phyloP scores from a whole-genome alignment of 306 rosid species.

The Vachellia collinsii region DNA sequence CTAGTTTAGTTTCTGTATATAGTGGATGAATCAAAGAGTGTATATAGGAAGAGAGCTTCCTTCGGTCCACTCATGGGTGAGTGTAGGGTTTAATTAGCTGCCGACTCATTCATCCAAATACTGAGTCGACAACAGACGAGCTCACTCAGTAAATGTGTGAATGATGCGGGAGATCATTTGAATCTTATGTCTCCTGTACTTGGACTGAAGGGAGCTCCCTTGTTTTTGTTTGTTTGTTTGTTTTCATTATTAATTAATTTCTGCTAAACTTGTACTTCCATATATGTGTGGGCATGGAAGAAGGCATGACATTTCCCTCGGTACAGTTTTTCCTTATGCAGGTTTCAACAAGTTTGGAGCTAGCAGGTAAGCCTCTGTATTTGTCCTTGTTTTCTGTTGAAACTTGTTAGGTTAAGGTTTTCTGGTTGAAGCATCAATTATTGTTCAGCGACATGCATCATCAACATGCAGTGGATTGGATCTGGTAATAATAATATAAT shows the following conservation, averaged over 20 bases:
- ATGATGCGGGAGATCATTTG: too few species aligned
- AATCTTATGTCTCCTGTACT: too few species aligned
- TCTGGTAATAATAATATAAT: neutral
- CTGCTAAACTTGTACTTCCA: neutral
- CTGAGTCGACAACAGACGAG: too few species aligned
- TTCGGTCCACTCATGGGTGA: too few species aligned
- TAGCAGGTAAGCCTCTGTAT: neutral
- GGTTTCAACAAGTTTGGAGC: neutral
- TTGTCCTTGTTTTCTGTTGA: neutral
- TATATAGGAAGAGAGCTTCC: too few species aligned
- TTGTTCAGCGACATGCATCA: neutral
- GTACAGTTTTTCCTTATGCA: neutral
- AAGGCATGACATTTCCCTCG: neutral
- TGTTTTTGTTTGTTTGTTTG: too few species aligned
- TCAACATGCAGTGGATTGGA: neutral
- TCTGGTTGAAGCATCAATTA: neutral
- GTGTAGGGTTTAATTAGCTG: too few species aligned
- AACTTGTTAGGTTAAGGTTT: neutral
- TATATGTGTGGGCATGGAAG: neutral
- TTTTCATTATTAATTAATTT: neutral
- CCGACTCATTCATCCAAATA: too few species aligned
- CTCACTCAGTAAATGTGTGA: too few species aligned
- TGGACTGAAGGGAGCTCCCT: too few species aligned
- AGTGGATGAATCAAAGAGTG: too few species aligned
- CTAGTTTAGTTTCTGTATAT: too few species aligned